A percentile compares a stretch with the other conserved stretches of the same genome.
phyloP scores from a whole-genome alignment of 495 filamentous ascomycete species.

The Hyaloscypha variabilis region DNA sequence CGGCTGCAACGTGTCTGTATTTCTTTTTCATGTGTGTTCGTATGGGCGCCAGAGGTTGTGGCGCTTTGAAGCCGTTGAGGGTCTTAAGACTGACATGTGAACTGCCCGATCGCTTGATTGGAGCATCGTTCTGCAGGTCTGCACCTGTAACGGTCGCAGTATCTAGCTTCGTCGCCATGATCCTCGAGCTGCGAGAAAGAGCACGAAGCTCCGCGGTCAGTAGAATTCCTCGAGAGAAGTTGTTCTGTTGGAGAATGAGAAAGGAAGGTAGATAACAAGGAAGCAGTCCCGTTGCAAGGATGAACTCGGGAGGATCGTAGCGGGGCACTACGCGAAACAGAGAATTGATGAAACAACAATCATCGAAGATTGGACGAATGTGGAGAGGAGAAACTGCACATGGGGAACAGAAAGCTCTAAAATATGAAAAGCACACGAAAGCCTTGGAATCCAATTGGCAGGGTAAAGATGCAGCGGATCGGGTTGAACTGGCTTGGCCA shows the following conservation, averaged over 20 bases:
- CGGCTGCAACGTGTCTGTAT: constrained; percentile 87
- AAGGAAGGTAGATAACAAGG: constrained; percentile 8
- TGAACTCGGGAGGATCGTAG: not conserved
- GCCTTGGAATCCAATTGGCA: constrained; percentile 17
- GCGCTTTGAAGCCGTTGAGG: constrained; percentile 15
- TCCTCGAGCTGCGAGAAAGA: not conserved
- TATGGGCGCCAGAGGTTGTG: constrained; percentile 29
- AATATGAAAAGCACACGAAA: constrained; percentile 17
- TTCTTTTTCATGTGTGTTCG: constrained; percentile 41
- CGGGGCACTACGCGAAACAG: constrained; percentile 3
- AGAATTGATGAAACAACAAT: not conserved
- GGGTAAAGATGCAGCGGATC: constrained; percentile 18
- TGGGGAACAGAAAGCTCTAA: not conserved
- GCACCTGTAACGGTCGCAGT: constrained; percentile 25
- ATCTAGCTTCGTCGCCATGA: constrained; percentile 22
- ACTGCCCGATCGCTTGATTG: constrained; percentile 25
- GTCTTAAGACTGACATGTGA: constrained; percentile 33
- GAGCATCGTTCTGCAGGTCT: constrained; percentile 12
- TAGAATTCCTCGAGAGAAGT: not conserved
- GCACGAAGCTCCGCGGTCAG: constrained; percentile 4
- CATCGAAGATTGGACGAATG: not conserved
- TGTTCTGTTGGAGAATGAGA: not conserved
- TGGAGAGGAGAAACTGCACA: not conserved
- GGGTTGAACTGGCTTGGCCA: constrained; percentile 25
- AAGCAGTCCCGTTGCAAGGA: not conserved